These are phyloP conservation scores for Boletus barrowsii DNA, from an alignment of 768 basidiomycete species.

Conservation along the genomic window DNA sequence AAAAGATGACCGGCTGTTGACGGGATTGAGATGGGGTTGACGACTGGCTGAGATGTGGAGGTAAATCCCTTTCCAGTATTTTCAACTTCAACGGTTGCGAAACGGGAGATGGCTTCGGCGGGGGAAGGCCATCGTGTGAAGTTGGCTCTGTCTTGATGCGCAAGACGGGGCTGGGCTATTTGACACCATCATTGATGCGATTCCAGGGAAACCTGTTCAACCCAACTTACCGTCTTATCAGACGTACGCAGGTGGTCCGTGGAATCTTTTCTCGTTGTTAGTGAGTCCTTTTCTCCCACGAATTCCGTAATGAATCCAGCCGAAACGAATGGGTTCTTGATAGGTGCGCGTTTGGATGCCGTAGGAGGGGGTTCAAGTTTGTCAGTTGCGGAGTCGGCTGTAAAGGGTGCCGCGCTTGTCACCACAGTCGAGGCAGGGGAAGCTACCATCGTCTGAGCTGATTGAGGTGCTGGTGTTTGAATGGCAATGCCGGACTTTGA, in stretches of 20 bases:
- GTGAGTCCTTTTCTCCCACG: slow-evolving; percentile 27
- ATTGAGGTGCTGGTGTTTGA: slow-evolving; percentile 13
- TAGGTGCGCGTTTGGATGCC: slow-evolving; percentile 14
- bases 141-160: slow-evolving; percentile 22
- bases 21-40: slow-evolving; percentile 12
- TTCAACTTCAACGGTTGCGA: slow-evolving; percentile 8
- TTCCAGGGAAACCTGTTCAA: neutral
- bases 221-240: slow-evolving; percentile 15
- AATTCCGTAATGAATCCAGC: slow-evolving; percentile 50
- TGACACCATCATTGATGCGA: neutral
- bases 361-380: slow-evolving; percentile 7
- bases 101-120: slow-evolving; percentile 10
- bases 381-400: slow-evolving; percentile 6
- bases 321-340: slow-evolving; percentile 48
- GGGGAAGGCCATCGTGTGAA: slow-evolving; percentile 9
- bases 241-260: slow-evolving; percentile 13
- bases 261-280: slow-evolving; percentile 20
- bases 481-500: slow-evolving; percentile 5
- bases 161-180: slow-evolving; percentile 11
- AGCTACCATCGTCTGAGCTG: slow-evolving; percentile 15
- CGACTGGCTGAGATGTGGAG: slow-evolving; percentile 5
- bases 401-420: slow-evolving; percentile 7
- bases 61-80: slow-evolving; percentile 12
- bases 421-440: slow-evolving; percentile 19
- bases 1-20: slow-evolving; percentile 4